Conservation (phyloP, 2,329 filamentous ascomycete genomes). For the Botrytis elliptica region DNA sequence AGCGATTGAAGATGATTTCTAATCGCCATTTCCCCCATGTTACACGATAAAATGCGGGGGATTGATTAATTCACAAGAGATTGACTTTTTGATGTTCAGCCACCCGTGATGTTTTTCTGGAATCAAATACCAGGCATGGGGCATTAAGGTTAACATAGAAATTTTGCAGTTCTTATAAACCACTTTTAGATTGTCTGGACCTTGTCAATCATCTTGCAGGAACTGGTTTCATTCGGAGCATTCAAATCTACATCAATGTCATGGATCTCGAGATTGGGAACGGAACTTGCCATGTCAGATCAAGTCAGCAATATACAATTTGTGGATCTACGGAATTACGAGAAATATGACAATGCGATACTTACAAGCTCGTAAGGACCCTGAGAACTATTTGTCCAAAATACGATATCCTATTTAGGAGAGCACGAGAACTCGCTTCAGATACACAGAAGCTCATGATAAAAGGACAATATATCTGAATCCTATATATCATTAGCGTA, state of each 20-base stretch:
- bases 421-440: not conserved
- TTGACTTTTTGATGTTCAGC: not conserved
- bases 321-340: not conserved
- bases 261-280: not conserved
- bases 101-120: not conserved
- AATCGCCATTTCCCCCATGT: not conserved
- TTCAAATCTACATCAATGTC: not conserved
- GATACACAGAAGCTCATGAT: not conserved
- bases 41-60: not conserved
- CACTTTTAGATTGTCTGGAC: not conserved
- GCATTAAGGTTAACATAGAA: not conserved
- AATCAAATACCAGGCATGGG: not conserved
- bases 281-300: conserved; percentile 6
- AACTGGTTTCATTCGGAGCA: not conserved
- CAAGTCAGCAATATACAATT: not conserved
- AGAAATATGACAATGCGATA: no score
- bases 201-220: not conserved
- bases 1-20: not conserved
- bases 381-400: not conserved
- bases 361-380: not conserved
- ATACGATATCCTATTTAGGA: not conserved
- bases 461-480: not conserved
- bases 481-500: not conserved
- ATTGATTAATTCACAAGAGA: not conserved
- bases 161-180: not conserved